Evolutionary conservation across 1,284 basidiomycete genomes (phyloP).

Genomic region (Moesziomyces sp.): DNA sequence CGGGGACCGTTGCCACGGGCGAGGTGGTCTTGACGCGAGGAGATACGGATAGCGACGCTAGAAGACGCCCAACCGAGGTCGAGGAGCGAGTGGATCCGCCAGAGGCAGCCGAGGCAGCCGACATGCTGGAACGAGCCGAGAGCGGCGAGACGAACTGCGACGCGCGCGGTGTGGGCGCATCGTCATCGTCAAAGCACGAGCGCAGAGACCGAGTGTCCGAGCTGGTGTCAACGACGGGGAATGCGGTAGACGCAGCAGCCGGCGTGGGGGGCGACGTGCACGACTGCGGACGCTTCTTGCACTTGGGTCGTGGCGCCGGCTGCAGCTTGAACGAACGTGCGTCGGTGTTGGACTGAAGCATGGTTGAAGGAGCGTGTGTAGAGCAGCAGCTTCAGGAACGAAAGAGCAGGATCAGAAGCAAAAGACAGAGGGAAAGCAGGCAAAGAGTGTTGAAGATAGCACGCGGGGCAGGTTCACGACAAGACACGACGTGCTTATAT

Average conservation of each 20-base stretch:
- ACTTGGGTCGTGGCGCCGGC: constrained; percentile 35
- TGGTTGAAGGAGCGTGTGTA: constrained; percentile 1
- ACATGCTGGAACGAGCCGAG: constrained; percentile 1
- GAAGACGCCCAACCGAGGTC: constrained; percentile 12
- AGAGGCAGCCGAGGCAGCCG: constrained; percentile 2
- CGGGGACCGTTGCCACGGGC: constrained; percentile 4
- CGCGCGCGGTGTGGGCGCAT: constrained; percentile 15
- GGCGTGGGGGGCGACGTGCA: too few relatives aligned
- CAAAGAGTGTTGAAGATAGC: too few relatives aligned
- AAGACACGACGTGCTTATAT: too few relatives aligned
- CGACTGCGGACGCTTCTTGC: constrained; percentile 22
- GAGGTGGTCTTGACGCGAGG: background rate
- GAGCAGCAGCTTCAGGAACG: background rate
- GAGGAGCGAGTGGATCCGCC: background rate
- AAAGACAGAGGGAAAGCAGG: too few relatives aligned
- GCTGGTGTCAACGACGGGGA: background rate
- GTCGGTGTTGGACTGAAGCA: constrained; percentile 31
- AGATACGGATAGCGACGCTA: constrained; percentile 11
- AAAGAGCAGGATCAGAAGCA: too few relatives aligned
- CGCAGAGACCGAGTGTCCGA: constrained; percentile 5
- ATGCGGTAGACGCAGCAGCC: background rate
- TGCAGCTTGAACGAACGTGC: constrained; percentile 30
- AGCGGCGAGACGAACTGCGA: background rate
- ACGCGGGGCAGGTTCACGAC: too few relatives aligned
- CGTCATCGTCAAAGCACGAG: constrained; percentile 27